A percentile compares a stretch with the other conserved stretches of the same genome.
Evolutionary conservation across 139 green algal species (phyloP).

Genomic region (Chlamydomonas applanata): DNA sequence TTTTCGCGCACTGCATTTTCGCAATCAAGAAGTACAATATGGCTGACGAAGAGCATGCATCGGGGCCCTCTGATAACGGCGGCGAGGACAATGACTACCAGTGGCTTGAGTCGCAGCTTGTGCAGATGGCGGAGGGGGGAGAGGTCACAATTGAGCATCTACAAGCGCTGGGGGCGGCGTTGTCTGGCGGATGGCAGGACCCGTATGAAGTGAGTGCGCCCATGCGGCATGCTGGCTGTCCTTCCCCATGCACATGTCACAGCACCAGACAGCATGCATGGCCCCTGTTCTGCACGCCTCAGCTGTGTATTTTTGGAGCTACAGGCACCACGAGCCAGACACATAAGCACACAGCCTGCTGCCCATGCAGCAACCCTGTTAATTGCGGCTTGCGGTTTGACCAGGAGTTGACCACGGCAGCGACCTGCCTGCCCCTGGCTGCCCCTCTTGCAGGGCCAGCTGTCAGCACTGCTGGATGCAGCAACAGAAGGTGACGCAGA

Average conservation of each 20-base stretch:
- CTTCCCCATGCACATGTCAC: too few relatives aligned
- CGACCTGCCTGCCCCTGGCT: too few relatives aligned
- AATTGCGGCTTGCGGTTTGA: too few relatives aligned
- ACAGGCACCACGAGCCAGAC: background rate
- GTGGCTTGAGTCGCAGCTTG: background rate
- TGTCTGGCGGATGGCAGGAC: background rate
- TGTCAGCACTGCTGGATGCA: too few relatives aligned
- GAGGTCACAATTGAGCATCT: background rate
- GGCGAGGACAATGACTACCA: slow-evolving; percentile 3
- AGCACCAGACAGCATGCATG: too few relatives aligned
- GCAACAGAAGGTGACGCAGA: too few relatives aligned
- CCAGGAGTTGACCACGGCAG: too few relatives aligned
- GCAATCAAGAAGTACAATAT: background rate
- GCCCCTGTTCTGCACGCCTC: too few relatives aligned
- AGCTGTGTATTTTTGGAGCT: too few relatives aligned
- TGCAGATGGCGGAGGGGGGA: background rate
- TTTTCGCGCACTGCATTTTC: too few relatives aligned
- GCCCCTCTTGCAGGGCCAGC: too few relatives aligned
- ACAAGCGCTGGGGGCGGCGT: background rate
- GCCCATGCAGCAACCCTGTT: background rate
- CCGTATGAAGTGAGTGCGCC: background rate
- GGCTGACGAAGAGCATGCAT: background rate
- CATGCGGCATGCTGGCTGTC: too few relatives aligned
- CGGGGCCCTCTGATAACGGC: background rate
- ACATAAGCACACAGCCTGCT: background rate